These are phyloP conservation scores for Solanum bulbocastanum DNA, from an alignment of 257 asterid species.

Conservation along the genomic window DNA sequence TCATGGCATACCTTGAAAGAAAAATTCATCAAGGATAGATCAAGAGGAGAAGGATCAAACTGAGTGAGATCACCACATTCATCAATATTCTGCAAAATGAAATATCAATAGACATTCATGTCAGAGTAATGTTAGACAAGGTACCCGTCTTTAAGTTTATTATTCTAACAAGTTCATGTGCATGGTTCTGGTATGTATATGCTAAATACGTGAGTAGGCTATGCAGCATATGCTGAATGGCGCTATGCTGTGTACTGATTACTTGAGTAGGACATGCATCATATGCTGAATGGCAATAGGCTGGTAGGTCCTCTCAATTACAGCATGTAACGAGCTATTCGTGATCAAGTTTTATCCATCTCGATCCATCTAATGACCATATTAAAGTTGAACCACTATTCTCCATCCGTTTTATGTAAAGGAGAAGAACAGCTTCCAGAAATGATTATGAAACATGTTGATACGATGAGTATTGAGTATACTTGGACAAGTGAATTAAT, in stretches of 20 bases:
- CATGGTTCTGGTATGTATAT: background rate
- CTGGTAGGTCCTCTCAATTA: background rate
- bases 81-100: slow-evolving; percentile 58
- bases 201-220: background rate
- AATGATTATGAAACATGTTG: background rate
- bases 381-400: background rate
- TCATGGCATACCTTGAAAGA: slow-evolving; percentile 67
- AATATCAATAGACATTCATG: slow-evolving; percentile 5
- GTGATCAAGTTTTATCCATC: background rate
- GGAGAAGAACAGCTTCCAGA: background rate
- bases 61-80: slow-evolving; percentile 77
- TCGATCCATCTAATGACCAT: background rate
- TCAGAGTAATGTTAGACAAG: background rate
- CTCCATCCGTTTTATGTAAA: background rate
- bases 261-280: background rate
- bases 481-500: background rate
- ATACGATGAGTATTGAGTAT: background rate
- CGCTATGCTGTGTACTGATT: background rate
- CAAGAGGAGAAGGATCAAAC: slow-evolving; percentile 63
- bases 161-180: background rate
- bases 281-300: background rate
- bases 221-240: background rate
- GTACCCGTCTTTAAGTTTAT: background rate
- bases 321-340: background rate
- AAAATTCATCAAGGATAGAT: slow-evolving; percentile 74